Conservation (phyloP, 2,329 filamentous ascomycete species). For the Nectriaceae sp. region DNA sequence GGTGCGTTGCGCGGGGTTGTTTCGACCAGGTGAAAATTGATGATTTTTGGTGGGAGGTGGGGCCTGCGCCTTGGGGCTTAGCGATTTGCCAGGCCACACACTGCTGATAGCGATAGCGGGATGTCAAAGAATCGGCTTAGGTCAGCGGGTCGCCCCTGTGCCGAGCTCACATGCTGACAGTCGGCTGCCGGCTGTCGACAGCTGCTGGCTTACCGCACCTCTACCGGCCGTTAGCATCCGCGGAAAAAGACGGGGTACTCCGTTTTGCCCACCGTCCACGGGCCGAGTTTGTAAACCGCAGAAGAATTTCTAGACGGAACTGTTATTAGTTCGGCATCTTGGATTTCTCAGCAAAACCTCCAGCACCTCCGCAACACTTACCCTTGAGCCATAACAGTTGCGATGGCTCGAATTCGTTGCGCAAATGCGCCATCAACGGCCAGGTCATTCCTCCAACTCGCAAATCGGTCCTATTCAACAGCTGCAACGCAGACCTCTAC, state of each 20-base stretch:
- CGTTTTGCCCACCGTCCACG: slow-evolving; percentile 20
- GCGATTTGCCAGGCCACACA: slow-evolving; percentile 28
- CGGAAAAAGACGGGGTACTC: background rate
- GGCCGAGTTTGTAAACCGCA: slow-evolving; percentile 5
- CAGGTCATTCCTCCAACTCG: slow-evolving; percentile 44
- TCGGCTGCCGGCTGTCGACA: background rate
- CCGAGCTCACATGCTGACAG: no score
- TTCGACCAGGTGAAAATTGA: slow-evolving; percentile 39
- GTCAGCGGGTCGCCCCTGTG: no score
- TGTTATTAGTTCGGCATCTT: slow-evolving; percentile 20
- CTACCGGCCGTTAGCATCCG: background rate
- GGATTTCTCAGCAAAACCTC: slow-evolving; percentile 32
- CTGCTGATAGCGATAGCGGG: slow-evolving; percentile 14
- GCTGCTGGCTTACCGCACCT: background rate
- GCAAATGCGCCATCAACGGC: slow-evolving; percentile 40
- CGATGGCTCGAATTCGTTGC: slow-evolving; percentile 42
- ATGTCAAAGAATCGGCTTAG: no score
- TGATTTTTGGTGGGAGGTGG: slow-evolving; percentile 47
- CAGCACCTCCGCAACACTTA: slow-evolving; percentile 11
- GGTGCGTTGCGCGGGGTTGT: slow-evolving; percentile 41
- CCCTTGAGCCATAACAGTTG: slow-evolving; percentile 8
- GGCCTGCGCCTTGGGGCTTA: slow-evolving; percentile 41
- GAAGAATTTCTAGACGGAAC: slow-evolving; percentile 25
- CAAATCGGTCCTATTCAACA: slow-evolving; percentile 35
- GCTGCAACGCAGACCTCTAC: slow-evolving; percentile 23